Evolutionary conservation across 1,139 yeast genomes (phyloP), one percentile per base, ranked within the genome.

Genomic region (Taphrina communis): DNA sequence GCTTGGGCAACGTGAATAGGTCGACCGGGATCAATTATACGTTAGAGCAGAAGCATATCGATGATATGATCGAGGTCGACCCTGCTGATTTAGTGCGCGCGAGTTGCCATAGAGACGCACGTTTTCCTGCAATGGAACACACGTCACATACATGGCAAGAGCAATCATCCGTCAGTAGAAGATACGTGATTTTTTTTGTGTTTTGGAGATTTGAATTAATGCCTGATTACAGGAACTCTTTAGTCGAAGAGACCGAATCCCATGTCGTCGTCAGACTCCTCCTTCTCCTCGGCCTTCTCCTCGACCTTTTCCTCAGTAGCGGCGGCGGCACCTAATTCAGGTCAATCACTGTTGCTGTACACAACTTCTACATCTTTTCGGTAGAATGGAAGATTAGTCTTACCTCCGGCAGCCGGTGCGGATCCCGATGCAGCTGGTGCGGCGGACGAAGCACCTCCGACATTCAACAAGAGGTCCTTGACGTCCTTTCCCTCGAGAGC

Each of bases 401-500:
- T 46, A 59, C 65, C 60, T 39, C 62, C 68, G 31, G 71, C 63
- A 52, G 72, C 66, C 52, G 70, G 55, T 76, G 83, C 85, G 74
- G 83, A 84, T 75, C 84, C 83, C 76, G 83, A 84, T 75, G 83
- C 84, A 75, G 83, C 83, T 74, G 85, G 82, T 74, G 85, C 84
- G 73, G 88, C 83, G 76, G 88, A 85, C 75, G 89, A 83, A 77
- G 88, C 86, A 77, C 86, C 87, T 75, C 90, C 87, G 83, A 90
- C 85, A 80, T 90, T 88, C 83, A 87, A 86, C 81, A 90, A 85
- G 81, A 91, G 85, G 79, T 90, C 93, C 88, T 93, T 93, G 82
- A 94, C 84, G 87, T 93, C 87, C 86, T 90, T 90, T 82, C 97
- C 97, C 83, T 89, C 96, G 80, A 94, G 87, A 81, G 98, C 98